Evolutionary conservation across 2,329 filamentous ascomycete genomes (phyloP), one percentile per base, ranked within the genome.

Genomic region (Mycosphaerelloides madeirae): DNA sequence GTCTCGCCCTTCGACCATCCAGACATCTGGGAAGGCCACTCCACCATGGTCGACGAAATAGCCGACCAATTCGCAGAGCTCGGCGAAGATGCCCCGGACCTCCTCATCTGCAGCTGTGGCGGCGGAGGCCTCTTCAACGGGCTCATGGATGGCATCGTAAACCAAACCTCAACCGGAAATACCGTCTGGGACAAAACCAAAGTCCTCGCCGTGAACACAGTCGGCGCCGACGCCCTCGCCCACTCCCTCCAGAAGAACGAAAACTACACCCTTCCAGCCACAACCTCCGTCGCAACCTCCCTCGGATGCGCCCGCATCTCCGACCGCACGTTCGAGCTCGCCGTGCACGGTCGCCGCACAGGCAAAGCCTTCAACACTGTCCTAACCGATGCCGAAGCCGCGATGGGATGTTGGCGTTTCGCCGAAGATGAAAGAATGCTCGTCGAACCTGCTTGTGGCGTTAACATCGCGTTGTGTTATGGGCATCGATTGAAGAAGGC

Each of bases 371-470:
- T 74, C 33, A 81, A 77, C 49, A 67, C 79, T 3, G 83, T 88
- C 0, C 72, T 93, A 9, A 76, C 74, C 3, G 87, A 94, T 57
- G 81, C 80, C 4, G 86, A 93, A 59, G 90, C 91, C 0, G 87
- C 86, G 20, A 79, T 83, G 68, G 88, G 83, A 2, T 85, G 84
- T 41, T 81, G 85, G 59, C 74, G 80, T 19, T 83, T 96, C 50
- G 84, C 87, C 6, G 87, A 96, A 54, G 88, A 95, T 47, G 86
- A 90, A 55, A 72, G 85, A 22, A 69, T 91, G 43, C 72, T 95
- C 44, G 87, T 95, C 3, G 91, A 97, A 70, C 73, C 84, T 32
- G 82, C 89, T 0, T 96, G 91, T 63, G 90, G 91, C 1, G 88
- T 91, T 74, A 85, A 84, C 41, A 68, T 95, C 8, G 87, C 84